Base-by-base conservation (phyloP, 2,329 filamentous ascomycete genomes). In the Pseudodiploospora longispora region DNA sequence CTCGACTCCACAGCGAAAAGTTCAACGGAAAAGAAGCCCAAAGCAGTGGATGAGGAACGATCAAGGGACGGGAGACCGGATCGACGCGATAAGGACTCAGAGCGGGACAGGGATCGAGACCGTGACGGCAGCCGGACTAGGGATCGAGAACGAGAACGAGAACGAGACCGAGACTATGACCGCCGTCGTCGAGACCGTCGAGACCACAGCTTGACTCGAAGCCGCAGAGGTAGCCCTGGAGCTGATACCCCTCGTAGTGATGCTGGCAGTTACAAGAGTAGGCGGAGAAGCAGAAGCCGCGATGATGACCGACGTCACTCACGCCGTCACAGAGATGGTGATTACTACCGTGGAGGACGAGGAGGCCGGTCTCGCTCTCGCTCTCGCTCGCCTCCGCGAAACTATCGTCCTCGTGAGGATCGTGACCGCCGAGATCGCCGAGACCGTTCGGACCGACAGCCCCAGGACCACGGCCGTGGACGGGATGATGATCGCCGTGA, bases 1-100 rank as follows among this genome's bases (percentile, higher is more conserved):
- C 81, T 96, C 55, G 89, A 95, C 67, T 87, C 85, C 41, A 87
- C 86, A 50, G 87, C 86, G 42, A 82, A 81, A 61, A 72, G 74
- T 53, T 67, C 71, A 48, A 68, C 70, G 43, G 69, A 75, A 43
- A 70, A 71, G 57, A 70, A 71, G 48, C 60, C 56, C 49, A 68
- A 67, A 55, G 55, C 63, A 51, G 62, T 67, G 46, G 60, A 70
- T 53, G 77, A 79, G 50, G 69, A 72, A 52, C 78, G 81, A 56
- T 73, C 76, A 45, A 58, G 55, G 55, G 55, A 71, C 30, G 42
- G 45, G 30, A 50, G 41, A 41, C 43, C 47, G 40, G 47, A 48
- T 37, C 38, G 44, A 30, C 32, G 47, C 38, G 43, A 48, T 35
- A 45, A 43, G 40, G 46, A 47, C 35, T 33, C 46, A 31, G 46